Base-by-base conservation (phyloP, 805 yeast species). In the Ogataea henricii region DNA sequence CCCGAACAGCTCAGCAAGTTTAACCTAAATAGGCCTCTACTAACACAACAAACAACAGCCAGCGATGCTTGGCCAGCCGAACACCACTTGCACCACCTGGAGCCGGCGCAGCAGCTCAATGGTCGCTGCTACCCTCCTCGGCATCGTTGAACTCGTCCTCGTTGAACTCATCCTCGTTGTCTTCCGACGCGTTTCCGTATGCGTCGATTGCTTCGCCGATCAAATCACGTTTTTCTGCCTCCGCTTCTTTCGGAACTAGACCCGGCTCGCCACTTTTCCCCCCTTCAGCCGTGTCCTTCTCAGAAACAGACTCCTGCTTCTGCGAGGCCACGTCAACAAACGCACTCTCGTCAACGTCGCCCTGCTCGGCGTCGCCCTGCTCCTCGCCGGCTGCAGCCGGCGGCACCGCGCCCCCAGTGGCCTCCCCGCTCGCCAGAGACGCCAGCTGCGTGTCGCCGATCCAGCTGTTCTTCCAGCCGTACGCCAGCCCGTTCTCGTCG, bases 391-490 rank as follows among this genome's bases (percentile, higher is more conserved):
- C 47, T 30, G 21, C 4, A 5, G 35, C 23, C 12, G 21, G 40
- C 16, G 32, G 40, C 8, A 26, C 22, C 16, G 26, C 6, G 10
- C 16, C 37, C 2, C 32, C 7, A 9, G 40, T 12, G 6, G 35
- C 14, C 12, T 46, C 41, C 16, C 10, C n/a, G 13, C n/a, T 22
- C 9, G 43, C 8, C 26, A 40, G n/a, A 35, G 40, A 23, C 10
- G 38, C 42, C 22, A 30, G 29, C 17, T 21, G 12, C 5, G 33
- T 18, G 29, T 42, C 44, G n/a, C 54, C 60, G 13, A 64, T 42
- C 69, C 69, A 65, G 23, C 49, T 25, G 30, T 65, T 65, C 44
- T 61, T 63, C 69, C 69, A 65, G 6, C 69, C 69, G 39, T 65
- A 65, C 6, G 57, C 68, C 1, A 62, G 35, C 1, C 69, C 69